Base-by-base conservation (phyloP, 139 green algal species). In the Chlorella sp. region DNA sequence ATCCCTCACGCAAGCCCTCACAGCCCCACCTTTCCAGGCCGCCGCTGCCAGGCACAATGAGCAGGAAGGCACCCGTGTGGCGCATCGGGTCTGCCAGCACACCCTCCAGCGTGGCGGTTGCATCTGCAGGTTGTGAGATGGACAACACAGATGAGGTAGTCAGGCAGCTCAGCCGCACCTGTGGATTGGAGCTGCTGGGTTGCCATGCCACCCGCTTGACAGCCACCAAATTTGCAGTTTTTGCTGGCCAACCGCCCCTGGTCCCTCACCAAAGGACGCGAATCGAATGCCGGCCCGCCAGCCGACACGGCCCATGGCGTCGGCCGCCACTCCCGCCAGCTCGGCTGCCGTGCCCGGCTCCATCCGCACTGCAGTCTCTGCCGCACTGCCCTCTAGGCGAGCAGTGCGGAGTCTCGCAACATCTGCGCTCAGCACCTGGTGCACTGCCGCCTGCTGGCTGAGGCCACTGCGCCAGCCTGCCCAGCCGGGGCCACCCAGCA, bases 201-300 rank as follows among this genome's bases (percentile, higher is more conserved):
- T n/a, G n/a, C n/a, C n/a, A n/a, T n/a, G n/a, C n/a, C n/a, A n/a
- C n/a, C n/a, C n/a, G n/a, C n/a, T n/a, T n/a, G n/a, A n/a, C n/a
- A n/a, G n/a, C n/a, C n/a, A n/a, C n/a, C n/a, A n/a, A n/a, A n/a
- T 7, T 54, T 54, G 46, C 46, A 17, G 46, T 54, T 11, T 11
- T 17, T 54, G 46, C 24, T 60, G 51, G 24, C 14, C 22, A 26
- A 24, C 9, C 4, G 32, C 7, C 5, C 74, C 32, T 36, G 30
- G 67, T 38, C 6, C 22, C 76, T 82, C 60, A 83, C 74, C 82
- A 54, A 86, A 86, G 30, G 60, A n/a, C 9, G 82, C 82, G 82
- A 82, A 86, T 19, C 70, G 26, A 3, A n/a, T 73, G 43, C 75
- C 51, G 1, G 69, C 32, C 2, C 24, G 36, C 82, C 82, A 87